Evolutionary conservation across 768 basidiomycete species (phyloP).

Genomic region (Pholiota microspora): DNA sequence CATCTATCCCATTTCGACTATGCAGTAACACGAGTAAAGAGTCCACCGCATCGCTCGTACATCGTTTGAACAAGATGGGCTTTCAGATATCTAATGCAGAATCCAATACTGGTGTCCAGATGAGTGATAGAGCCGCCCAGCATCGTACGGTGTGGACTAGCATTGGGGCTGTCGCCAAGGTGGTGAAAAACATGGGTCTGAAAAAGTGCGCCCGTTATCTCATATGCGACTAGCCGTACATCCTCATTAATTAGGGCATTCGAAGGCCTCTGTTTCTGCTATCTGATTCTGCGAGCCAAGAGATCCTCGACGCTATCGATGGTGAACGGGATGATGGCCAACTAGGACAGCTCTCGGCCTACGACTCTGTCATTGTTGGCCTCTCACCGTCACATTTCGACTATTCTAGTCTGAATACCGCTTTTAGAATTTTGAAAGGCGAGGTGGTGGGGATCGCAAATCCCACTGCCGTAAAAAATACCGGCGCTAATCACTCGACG

Average conservation of each 20-base stretch:
- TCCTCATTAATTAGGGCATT: background rate
- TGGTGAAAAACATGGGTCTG: slow-evolving; percentile 39
- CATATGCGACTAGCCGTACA: background rate
- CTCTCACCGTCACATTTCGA: slow-evolving; percentile 50
- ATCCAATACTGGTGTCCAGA: background rate
- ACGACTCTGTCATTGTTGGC: slow-evolving; percentile 66
- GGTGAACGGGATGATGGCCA: background rate
- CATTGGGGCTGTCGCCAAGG: slow-evolving; percentile 52
- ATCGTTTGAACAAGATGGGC: slow-evolving; percentile 28
- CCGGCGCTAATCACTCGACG: background rate
- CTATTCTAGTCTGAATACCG: slow-evolving; percentile 58
- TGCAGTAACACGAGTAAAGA: slow-evolving; percentile 76
- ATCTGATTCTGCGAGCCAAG: slow-evolving; percentile 45
- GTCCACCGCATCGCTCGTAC: slow-evolving; percentile 42
- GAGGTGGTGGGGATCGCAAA: slow-evolving; percentile 22
- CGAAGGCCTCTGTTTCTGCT: slow-evolving; percentile 56
- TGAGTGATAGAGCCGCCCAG: background rate
- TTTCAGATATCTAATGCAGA: background rate
- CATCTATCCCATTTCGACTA: slow-evolving; percentile 43
- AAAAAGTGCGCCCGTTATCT: slow-evolving; percentile 31
- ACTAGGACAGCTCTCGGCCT: slow-evolving; percentile 14
- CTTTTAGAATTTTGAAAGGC: slow-evolving; percentile 60
- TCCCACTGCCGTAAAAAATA: background rate
- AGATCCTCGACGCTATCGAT: slow-evolving; percentile 26
- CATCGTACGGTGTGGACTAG: slow-evolving; percentile 52